Percentiles rank a stretch among this genome's conserved stretches.
Conservation (phyloP, 2,329 filamentous ascomycete genomes). For the Colletotrichum incanum region DNA sequence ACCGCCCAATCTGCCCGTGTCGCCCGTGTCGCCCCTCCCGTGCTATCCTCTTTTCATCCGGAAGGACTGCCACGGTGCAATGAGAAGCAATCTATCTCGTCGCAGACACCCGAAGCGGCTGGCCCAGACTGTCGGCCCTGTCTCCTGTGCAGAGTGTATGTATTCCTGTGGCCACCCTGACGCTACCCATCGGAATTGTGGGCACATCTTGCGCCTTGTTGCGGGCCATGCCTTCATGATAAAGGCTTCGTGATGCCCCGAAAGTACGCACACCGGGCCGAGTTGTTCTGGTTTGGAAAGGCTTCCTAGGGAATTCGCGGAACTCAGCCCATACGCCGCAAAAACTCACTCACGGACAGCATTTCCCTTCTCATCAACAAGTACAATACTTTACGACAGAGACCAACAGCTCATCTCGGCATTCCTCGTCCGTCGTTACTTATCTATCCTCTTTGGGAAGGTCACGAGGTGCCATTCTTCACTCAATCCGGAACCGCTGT, state of each 20-base stretch:
- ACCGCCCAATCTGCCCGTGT: conserved; percentile 6
- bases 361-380: background rate
- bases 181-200: conserved; percentile 24
- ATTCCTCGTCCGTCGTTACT: conserved; percentile 16
- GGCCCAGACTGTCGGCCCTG: conserved; percentile 24
- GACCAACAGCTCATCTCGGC: conserved; percentile 5
- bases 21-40: conserved; percentile 10
- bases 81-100: conserved; percentile 32
- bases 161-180: conserved; percentile 18
- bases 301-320: background rate
- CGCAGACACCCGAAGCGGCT: conserved; percentile 7
- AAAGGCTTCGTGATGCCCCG: conserved; percentile 43
- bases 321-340: background rate
- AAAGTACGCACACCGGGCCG: conserved; percentile 5
- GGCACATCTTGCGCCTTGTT: conserved; percentile 1
- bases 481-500: conserved; percentile 29
- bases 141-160: conserved; percentile 1
- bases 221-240: conserved; percentile 26
- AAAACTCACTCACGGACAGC: background rate
- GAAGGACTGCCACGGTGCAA: conserved; percentile 20
- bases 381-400: background rate
- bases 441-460: conserved; percentile 25
- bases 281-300: conserved; percentile 25
- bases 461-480: conserved; percentile 40
- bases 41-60: conserved; percentile 20